Percentiles rank a stretch among this genome's conserved stretches.
phyloP scores from a whole-genome alignment of 2,329 filamentous ascomycete species.

The Fusarium xylarioides region DNA sequence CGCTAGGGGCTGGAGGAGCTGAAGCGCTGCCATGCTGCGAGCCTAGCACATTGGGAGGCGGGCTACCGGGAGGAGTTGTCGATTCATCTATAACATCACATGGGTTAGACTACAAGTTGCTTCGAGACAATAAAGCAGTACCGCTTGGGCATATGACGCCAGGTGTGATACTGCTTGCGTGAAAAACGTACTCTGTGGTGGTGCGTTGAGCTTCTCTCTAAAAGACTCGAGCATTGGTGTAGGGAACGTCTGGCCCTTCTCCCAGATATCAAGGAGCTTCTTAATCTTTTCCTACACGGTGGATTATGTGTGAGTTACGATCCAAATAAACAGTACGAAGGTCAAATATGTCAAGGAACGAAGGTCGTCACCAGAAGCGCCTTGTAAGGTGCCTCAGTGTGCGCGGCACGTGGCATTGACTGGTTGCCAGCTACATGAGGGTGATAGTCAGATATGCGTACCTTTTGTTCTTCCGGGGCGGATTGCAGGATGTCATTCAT shows the following conservation, averaged over 20 bases:
- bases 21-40: constrained; percentile 47
- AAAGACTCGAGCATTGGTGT: constrained; percentile 79
- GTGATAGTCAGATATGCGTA: constrained; percentile 65
- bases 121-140: background rate
- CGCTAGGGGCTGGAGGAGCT: constrained; percentile 53
- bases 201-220: constrained; percentile 78
- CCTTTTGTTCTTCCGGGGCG: constrained; percentile 95
- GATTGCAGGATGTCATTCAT: constrained; percentile 95
- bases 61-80: constrained; percentile 75
- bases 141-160: background rate
- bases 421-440: constrained; percentile 35
- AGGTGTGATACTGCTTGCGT: background rate
- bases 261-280: constrained; percentile 98
- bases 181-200: constrained; percentile 69
- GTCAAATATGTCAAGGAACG: constrained; percentile 31
- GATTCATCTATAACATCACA: constrained; percentile 65
- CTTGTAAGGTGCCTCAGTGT: constrained; percentile 23
- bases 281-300: constrained; percentile 86
- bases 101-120: constrained; percentile 51
- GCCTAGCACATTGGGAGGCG: constrained; percentile 57
- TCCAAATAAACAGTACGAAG: constrained; percentile 34
- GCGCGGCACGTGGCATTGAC: constrained; percentile 22
- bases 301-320: constrained; percentile 53
- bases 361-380: constrained; percentile 7
- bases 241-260: constrained; percentile 93